Evolutionary conservation across 257 asterid species (phyloP).

Genomic region (Gentiana macrophylla): DNA sequence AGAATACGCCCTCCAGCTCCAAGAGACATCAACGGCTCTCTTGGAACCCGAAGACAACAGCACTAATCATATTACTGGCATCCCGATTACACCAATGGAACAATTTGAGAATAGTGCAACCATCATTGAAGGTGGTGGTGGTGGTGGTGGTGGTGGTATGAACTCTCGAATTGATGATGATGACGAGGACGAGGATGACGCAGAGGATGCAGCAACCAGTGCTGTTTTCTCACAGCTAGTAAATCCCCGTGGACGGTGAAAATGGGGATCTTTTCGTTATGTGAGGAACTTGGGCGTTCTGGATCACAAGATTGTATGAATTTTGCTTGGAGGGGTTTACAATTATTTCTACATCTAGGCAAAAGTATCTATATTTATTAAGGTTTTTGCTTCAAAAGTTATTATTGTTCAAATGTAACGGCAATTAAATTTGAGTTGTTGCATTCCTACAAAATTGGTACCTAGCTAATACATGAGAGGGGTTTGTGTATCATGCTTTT

Average conservation of each 20-base stretch:
- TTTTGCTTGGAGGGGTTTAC: constrained; percentile 6
- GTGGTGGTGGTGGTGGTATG: constrained; percentile 27
- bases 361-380: background rate
- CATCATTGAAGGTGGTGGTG: constrained; percentile 18
- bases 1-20: constrained; percentile 39
- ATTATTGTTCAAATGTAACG: constrained; percentile 10
- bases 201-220: constrained; percentile 30
- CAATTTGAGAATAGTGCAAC: constrained; percentile 33
- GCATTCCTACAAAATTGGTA: too few species aligned
- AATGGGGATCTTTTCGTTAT: background rate
- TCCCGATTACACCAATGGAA: constrained; percentile 25
- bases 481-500: too few species aligned
- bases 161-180: background rate
- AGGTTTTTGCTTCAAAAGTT: background rate
- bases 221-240: constrained; percentile 45
- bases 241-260: constrained; percentile 38
- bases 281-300: background rate
- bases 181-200: constrained; percentile 37
- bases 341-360: constrained; percentile 19
- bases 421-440: constrained; percentile 1
- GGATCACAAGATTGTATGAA: background rate
- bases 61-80: constrained; percentile 36
- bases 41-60: constrained; percentile 37
- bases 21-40: constrained; percentile 34
- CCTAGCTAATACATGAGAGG: too few species aligned